Evolutionary conservation across 495 filamentous ascomycete species (phyloP).

Genomic region (Trichoderma reesei): DNA sequence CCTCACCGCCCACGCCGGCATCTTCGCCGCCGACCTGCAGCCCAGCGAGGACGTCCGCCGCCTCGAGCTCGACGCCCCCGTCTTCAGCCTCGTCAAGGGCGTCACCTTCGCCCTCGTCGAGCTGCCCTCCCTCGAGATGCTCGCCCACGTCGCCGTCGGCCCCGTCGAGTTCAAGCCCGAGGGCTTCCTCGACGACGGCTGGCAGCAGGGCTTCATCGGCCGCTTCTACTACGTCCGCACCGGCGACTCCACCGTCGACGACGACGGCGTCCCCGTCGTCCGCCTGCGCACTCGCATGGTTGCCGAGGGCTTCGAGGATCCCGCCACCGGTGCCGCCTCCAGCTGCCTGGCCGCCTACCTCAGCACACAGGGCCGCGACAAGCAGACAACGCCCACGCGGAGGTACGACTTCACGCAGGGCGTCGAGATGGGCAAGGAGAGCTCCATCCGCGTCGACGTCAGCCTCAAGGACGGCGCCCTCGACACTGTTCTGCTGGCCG

Average conservation of each 20-base stretch:
- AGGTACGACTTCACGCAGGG: conserved; percentile 56
- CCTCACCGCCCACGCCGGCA: conserved; percentile 15
- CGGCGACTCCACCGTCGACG: conserved; percentile 21
- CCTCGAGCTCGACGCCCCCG: conserved; percentile 32
- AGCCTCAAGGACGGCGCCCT: conserved; percentile 33
- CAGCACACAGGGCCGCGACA: conserved; percentile 33
- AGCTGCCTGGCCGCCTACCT: conserved; percentile 48
- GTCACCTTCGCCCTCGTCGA: conserved; percentile 54
- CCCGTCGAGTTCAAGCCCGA: conserved; percentile 20
- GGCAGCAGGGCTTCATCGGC: conserved; percentile 42
- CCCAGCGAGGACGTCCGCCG: conserved; percentile 19
- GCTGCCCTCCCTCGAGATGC: conserved; percentile 36
- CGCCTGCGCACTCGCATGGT: conserved; percentile 39
- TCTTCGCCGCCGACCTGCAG: conserved; percentile 18
- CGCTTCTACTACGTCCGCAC: conserved; percentile 47
- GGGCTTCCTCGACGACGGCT: conserved; percentile 46
- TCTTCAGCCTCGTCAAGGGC: conserved; percentile 58
- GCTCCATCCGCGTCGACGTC: conserved; percentile 40
- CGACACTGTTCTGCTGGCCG: conserved; percentile 43
- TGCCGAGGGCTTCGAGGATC: conserved; percentile 52
- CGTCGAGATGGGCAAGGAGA: conserved; percentile 67
- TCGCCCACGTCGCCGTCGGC: conserved; percentile 26
- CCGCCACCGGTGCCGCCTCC: conserved; percentile 58
- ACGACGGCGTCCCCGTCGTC: conserved; percentile 22
- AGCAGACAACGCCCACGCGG: conserved; percentile 13